Evolutionary conservation across 2,329 filamentous ascomycete species (phyloP).

Genomic region (Zopfia rhizophila): DNA sequence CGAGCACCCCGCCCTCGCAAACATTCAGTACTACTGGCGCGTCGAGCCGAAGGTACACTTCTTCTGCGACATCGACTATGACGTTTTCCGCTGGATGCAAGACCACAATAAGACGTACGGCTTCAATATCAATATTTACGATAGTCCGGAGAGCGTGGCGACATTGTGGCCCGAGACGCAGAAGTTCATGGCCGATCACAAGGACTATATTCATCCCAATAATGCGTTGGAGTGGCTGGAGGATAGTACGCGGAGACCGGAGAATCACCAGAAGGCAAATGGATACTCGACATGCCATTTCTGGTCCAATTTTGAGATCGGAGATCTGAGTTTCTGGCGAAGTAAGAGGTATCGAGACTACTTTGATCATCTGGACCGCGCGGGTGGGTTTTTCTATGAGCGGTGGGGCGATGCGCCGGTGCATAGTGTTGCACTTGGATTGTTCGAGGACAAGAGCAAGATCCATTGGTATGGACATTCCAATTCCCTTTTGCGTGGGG

Average conservation of each 20-base stretch:
- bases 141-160: conserved; percentile 85
- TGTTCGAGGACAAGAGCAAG: conserved; percentile 90
- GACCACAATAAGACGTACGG: conserved; percentile 99
- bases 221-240: conserved; percentile 90
- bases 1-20: conserved; percentile 86
- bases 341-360: conserved; percentile 92
- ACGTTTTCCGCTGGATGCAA: conserved; percentile 97
- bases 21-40: conserved; percentile 95
- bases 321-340: conserved; percentile 91
- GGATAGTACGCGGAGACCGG: conserved; percentile 78
- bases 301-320: conserved; percentile 99
- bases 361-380: conserved; percentile 92
- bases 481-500: too few species aligned
- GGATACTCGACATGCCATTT: conserved; percentile 99
- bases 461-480: conserved; percentile 82
- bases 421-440: conserved; percentile 88
- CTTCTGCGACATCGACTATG: conserved; percentile 98
- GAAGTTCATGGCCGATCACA: conserved; percentile 88
- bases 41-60: conserved; percentile 99
- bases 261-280: conserved; percentile 82
- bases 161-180: conserved; percentile 95
- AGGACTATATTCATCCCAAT: conserved; percentile 81
- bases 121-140: conserved; percentile 97
- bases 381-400: conserved; percentile 98
- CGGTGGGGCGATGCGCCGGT: conserved; percentile 98